Base-by-base conservation (phyloP, 768 basidiomycete genomes). In the Tylopilus rubrobrunneus region DNA sequence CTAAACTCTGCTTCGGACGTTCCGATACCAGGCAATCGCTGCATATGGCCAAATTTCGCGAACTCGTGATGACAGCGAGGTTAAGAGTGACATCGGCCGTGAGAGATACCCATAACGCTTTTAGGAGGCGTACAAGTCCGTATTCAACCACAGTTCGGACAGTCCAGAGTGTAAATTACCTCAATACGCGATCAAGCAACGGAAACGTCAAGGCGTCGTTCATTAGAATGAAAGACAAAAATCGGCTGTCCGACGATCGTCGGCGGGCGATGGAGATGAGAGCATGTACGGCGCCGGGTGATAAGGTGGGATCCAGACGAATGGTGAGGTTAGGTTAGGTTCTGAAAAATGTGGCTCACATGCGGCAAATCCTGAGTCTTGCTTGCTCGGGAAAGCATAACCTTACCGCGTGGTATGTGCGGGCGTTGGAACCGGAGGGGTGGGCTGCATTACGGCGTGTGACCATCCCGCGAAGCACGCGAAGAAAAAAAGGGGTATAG, bases 271-370 rank as follows among this genome's bases (percentile, higher is more conserved):
- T 15, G 21, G 51, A 37, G 56, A 45, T 49, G 53, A 49, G 49
- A 51, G 12, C 11, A 6, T 8, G 17, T 42, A 47, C 15, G 43
- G 21, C n/a, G 41, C 53, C 33, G 21, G 21, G 21, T 44, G 53
- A 52, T 48, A 60, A 44, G 25, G 49, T 58, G 59, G 49, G 51
- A 64, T 51, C n/a, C 36, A 21, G 44, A 53, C 42, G 58, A 21
- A 44, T n/a, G 46, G 23, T 17, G 28, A 17, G 21, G 29, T 45
- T 41, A 49, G 25, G 43, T 55, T 52, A 46, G 28, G 31, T 54
- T 52, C 49, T 28, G 28, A 23, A 49, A 8, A 42, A 48, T 10
- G 28, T 28, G 21, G 27, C 46, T 46, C 41, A 60, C 55, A 40
- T 50, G 43, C 31, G 6, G 39, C 33, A 42, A 31, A 45, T 41